Percentiles rank a stretch among this genome's conserved stretches.
These are phyloP conservation scores for Dendrobium chrysotoxum DNA, from an alignment of 106 monocot genomes.

Conservation along the genomic window DNA sequence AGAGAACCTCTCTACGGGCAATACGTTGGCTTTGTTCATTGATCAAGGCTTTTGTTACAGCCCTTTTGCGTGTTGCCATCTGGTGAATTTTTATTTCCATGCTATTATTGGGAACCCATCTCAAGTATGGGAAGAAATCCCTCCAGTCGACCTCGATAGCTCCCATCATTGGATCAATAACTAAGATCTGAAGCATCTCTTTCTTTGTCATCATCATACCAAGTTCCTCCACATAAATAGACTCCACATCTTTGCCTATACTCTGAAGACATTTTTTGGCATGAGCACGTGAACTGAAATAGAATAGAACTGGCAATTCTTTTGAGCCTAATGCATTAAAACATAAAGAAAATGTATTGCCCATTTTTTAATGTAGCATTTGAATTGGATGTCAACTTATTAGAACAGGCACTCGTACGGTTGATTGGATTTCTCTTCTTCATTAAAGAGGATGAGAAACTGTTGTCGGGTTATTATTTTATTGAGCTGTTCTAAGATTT, in stretches of 20 bases:
- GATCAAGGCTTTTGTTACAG: slow-evolving; percentile 69
- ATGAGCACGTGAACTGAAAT: background rate
- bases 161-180: slow-evolving; percentile 82
- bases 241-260: slow-evolving; percentile 55
- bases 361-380: too few species aligned
- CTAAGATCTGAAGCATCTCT: slow-evolving; percentile 63
- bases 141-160: slow-evolving; percentile 97
- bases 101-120: slow-evolving; percentile 72
- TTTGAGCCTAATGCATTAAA: background rate
- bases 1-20: slow-evolving; percentile 59
- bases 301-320: background rate
- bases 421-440: background rate
- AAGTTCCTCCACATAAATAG: slow-evolving; percentile 75
- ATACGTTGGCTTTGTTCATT: slow-evolving; percentile 51
- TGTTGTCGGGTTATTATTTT: too few species aligned
- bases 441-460: too few species aligned
- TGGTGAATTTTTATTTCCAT: slow-evolving; percentile 50
- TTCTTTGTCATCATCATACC: slow-evolving; percentile 46
- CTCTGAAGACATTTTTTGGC: slow-evolving; percentile 28
- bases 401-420: background rate
- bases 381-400: too few species aligned
- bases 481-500: too few species aligned
- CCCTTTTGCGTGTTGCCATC: slow-evolving; percentile 38
- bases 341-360: too few species aligned
- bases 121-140: slow-evolving; percentile 90